Conservation (phyloP, 2,329 filamentous ascomycete genomes). For the Coleophoma eucalyptorum region DNA sequence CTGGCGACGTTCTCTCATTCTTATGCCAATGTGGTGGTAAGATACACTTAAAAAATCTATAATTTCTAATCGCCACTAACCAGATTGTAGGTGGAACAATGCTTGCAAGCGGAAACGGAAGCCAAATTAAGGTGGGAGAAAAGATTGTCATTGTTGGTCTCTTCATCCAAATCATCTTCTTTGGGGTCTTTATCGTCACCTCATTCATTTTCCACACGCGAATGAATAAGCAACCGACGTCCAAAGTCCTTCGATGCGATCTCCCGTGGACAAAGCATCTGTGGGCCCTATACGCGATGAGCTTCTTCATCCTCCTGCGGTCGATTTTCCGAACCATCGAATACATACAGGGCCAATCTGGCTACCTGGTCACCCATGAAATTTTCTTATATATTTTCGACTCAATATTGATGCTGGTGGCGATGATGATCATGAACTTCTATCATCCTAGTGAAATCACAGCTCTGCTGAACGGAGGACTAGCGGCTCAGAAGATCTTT, state of each 20-base stretch:
- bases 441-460: slow-evolving; percentile 24
- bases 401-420: slow-evolving; percentile 34
- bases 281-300: slow-evolving; percentile 32
- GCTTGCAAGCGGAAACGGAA: not conserved
- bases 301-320: slow-evolving; percentile 40
- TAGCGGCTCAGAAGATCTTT: too few species aligned
- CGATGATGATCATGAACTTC: slow-evolving; percentile 28
- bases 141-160: slow-evolving; percentile 41
- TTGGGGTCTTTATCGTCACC: slow-evolving; percentile 39
- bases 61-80: not conserved
- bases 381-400: slow-evolving; percentile 41
- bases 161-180: slow-evolving; percentile 45
- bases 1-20: slow-evolving; percentile 37
- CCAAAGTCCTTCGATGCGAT: not conserved
- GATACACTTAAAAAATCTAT: slow-evolving; percentile 13
- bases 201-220: slow-evolving; percentile 5
- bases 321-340: slow-evolving; percentile 42
- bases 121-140: slow-evolving; percentile 31
- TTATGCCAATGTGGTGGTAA: slow-evolving; percentile 30
- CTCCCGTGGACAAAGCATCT: slow-evolving; percentile 28
- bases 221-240: slow-evolving; percentile 4
- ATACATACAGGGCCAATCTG: slow-evolving; percentile 37
- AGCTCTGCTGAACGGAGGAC: not conserved
- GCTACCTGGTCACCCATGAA: slow-evolving; percentile 39
- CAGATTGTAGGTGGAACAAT: slow-evolving; percentile 3